Evolutionary conservation across 352 stramenopile species (phyloP), one percentile per base, ranked within the genome.

Genomic region (Aphanomyces cochlioides): DNA sequence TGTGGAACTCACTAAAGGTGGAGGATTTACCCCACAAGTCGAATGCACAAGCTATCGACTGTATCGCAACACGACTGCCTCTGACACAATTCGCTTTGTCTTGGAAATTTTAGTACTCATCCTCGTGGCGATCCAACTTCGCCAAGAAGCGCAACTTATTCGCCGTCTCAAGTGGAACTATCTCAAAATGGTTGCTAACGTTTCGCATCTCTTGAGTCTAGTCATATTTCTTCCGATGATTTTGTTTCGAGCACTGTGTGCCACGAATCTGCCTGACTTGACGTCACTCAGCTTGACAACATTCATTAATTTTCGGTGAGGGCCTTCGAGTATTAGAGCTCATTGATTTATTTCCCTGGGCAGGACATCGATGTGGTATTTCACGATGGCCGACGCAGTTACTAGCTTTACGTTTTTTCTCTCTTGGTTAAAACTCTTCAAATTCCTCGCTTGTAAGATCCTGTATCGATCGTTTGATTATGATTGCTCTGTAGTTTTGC

Each of bases 361-460:
- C 60, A 70, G 64, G 7, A 17, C 64, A 38, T 70, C 64, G 1
- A 38, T 54, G 10, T 39, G 5, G 5, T 70, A 70, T 41, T 70
- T 58, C 28, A 38, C 50, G 15, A 13, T 70, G 41, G 64, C 64
- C 54, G 64, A 70, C 10, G 47, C 50, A 7, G 47, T 54, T 10
- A 70, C 64, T n/a, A 70, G 64, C 40, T 70, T 70, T 70, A 70
- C 64, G 54, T 70, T 53, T 38, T 61, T 70, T n/a, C 39, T 70
- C 12, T 70, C 64, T 38, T 70, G 64, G 64, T 48, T 70, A 12
- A 70, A 70, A 36, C 45, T 70, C 7, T 70, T 70, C 45, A 70
- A 70, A 45, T 70, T 70, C 39, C 64, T 70, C 50, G 64, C 45
- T 4, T 61, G 64, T 70, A 70, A 45, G 48, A 40, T 10, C 10